Evolutionary conservation across 2,329 filamentous ascomycete genomes (phyloP).

Genomic region (Cladosporium colombiae): DNA sequence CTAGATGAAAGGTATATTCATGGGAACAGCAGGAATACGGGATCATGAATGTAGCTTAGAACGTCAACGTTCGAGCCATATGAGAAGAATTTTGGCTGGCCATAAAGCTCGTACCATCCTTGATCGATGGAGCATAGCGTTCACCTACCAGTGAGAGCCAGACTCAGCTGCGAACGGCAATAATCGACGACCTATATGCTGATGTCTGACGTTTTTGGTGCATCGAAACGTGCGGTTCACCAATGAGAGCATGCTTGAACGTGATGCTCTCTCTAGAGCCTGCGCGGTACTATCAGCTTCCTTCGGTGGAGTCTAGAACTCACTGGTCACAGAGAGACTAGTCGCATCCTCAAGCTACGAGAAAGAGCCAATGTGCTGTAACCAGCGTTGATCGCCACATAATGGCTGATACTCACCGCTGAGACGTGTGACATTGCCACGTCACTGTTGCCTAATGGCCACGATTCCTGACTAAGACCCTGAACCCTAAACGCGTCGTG

Average conservation of each 20-base stretch:
- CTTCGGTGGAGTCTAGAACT: neutral
- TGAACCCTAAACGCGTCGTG: neutral
- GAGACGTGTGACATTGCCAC: neutral
- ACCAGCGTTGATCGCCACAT: neutral
- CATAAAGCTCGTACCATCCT: neutral
- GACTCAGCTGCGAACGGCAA: neutral
- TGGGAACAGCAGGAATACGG: neutral
- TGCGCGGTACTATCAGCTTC: neutral
- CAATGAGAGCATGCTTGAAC: neutral
- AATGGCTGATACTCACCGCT: neutral
- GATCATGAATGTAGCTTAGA: neutral
- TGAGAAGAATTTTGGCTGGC: neutral
- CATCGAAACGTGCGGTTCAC: neutral
- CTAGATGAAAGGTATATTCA: neutral
- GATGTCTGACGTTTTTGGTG: neutral
- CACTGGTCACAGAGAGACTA: neutral
- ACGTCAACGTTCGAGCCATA: no score
- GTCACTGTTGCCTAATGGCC: neutral
- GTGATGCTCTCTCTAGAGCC: neutral
- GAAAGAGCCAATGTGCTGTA: neutral
- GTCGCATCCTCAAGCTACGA: neutral
- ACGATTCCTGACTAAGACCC: neutral
- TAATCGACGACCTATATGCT: neutral
- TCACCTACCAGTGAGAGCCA: neutral
- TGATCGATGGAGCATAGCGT: neutral